Base-by-base conservation (phyloP, 164 flowering plant genomes). In the Cinnamomum micranthum region DNA sequence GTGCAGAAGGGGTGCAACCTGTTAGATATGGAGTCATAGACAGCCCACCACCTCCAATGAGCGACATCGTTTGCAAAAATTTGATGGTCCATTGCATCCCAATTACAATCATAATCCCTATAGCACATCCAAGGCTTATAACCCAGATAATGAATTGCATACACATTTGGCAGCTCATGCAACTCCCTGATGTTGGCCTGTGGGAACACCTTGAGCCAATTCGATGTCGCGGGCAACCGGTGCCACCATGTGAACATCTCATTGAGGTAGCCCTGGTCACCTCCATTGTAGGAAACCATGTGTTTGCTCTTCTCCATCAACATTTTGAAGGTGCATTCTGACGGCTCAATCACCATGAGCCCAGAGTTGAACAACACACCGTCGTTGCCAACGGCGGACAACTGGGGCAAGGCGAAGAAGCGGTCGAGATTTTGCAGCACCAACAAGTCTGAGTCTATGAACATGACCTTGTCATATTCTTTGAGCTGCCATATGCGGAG, bases 161-260 rank as follows among this genome's bases (percentile, higher is more conserved):
- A 79, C 1, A 66, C 27, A 10, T 71, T 15, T 19, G 74, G 55
- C 7, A 79, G 78, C 2, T 82, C 68, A 0, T 84, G 75, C 14
- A 73, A 76, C 1, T 35, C 4, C 9, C 58, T 10, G 1, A 69
- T 35, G 15, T 70, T 71, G 2, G 3, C 31, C 6, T 1, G 17
- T 2, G 19, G 3, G 47, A 76, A 84, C 3, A 73, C 25, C 81
- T 90, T 91, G 4, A 95, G 80, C 25, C 23, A 70, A 68, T 92
- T 92, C 5, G 86, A 13, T 52, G 55, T 82, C 1, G 23, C 5
- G 0, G 93, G 92, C 76, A 79, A 81, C 41, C 97, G 71, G 35
- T 95, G 98, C 97, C 98, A 95, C 95, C 97, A 95, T 1, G 89
- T 83, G 68, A 95, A 91, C 2, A 85, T 81, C 68, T 92, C 97